Base-by-base conservation (phyloP, 805 yeast genomes). In the Nakazawaea ishiwadae region DNA sequence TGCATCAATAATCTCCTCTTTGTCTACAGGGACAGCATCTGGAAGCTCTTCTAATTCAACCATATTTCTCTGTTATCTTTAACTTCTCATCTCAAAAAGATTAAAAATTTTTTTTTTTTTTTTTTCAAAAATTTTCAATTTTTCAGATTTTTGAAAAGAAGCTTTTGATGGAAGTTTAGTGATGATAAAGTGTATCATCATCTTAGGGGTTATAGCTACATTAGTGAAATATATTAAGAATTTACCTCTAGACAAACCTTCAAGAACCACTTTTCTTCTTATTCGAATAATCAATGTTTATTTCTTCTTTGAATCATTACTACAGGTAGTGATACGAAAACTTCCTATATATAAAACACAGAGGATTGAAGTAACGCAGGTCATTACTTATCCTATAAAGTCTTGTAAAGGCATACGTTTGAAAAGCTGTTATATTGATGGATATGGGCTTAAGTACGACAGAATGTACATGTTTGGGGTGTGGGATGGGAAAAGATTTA, bases 381-480 rank as follows among this genome's bases (percentile, higher is more conserved):
- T 54, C 11, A 35, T 46, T 2, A 48, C 51, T 5, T 49, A 55
- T 41, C 59, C 59, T 3, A 48, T 55, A 35, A 55, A 55, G 39
- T 53, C 59, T 1, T 44, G 52, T 24, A 51, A 52, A 3, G 60
- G 54, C 3, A 20, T 52, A 26, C 40, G 38, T n/a, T 52, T 53
- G 9, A 27, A 44, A n/a, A 35, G 42, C 1, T 52, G 56, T 52
- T 41, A 31, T 18, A 44, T 54, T 23, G 50, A 51, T 31, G 53
- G 49, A 17, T 41, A 35, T 37, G 60, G 60, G 1, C 42, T 55
- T 4, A 46, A 46, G 14, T 53, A 50, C 32, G 60, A 55, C 39
- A 40, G 60, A 37, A 55, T 54, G 58, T 55, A 53, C 47, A 53
- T 50, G 58, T 37, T 55, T n/a, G 52, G 54, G 5, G 42, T 40